Evolutionary conservation across 108 stramenopile species (phyloP).

Genomic region (Nitzschia putrida): DNA sequence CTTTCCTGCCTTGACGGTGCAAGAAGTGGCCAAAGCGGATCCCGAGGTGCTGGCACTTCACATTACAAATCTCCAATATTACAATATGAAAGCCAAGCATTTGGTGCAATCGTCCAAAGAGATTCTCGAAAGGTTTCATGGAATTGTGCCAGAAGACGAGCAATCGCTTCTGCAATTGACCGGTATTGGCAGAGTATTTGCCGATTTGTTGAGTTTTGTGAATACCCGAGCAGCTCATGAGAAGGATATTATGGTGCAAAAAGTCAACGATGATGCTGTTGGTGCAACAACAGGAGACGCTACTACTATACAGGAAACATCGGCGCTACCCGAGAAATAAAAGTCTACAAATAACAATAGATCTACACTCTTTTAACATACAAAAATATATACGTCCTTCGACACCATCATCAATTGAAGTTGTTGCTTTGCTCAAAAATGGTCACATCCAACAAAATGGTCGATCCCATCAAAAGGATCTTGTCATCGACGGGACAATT

Average conservation of each 20-base stretch:
- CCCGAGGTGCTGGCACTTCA: constrained; percentile 50
- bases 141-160: constrained; percentile 71
- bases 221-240: constrained; percentile 44
- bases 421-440: too few relatives aligned
- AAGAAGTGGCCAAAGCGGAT: constrained; percentile 39
- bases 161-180: constrained; percentile 47
- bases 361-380: too few relatives aligned
- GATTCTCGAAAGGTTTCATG: constrained; percentile 44
- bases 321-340: too few relatives aligned
- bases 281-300: too few relatives aligned
- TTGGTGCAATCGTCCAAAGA: constrained; percentile 69
- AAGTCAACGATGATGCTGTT: neutral
- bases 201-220: constrained; percentile 56
- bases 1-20: constrained; percentile 41
- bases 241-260: neutral
- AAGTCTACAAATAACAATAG: too few relatives aligned
- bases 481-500: too few relatives aligned
- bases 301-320: too few relatives aligned
- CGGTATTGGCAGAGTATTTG: constrained; percentile 68
- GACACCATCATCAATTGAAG: too few relatives aligned
- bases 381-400: too few relatives aligned
- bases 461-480: too few relatives aligned
- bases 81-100: constrained; percentile 67
- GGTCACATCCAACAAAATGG: too few relatives aligned
- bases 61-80: constrained; percentile 58